A percentile compares a stretch with the other conserved stretches of the same genome.
These are phyloP conservation scores for Telfairia occidentalis DNA, from an alignment of 331 rosid species.

Conservation along the genomic window DNA sequence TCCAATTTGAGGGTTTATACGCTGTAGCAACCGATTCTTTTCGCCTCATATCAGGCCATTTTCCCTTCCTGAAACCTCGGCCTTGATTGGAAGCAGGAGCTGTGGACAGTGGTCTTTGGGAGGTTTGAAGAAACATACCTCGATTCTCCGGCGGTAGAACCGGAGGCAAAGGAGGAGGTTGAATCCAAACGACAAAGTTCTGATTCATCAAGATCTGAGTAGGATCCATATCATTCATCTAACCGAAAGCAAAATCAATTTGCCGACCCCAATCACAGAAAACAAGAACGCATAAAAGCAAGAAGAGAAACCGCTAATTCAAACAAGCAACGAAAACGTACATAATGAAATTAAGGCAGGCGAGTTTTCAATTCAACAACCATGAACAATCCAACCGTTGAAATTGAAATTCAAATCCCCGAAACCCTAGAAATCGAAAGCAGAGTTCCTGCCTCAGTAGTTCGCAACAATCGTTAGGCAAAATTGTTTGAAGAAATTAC, in stretches of 20 bases:
- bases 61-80: constrained; percentile 10
- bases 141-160: constrained; percentile 3
- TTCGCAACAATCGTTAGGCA: background rate
- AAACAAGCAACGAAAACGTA: background rate
- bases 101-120: background rate
- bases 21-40: background rate
- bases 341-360: background rate
- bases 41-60: constrained; percentile 5
- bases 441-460: background rate
- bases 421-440: constrained; percentile 11
- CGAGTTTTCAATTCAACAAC: background rate
- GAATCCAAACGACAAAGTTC: constrained; percentile 7
- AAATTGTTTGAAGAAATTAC: background rate
- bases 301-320: background rate
- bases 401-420: constrained; percentile 1
- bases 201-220: constrained; percentile 4
- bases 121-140: constrained; percentile 10
- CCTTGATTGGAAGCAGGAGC: background rate
- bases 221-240: constrained; percentile 16
- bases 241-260: background rate
- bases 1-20: constrained; percentile 11
- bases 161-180: constrained; percentile 7
- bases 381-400: background rate
- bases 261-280: background rate
- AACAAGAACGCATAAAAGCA: background rate